Evolutionary conservation across 495 filamentous ascomycete species (phyloP), one percentile per base, ranked within the genome.

Genomic region (Penicillium antarcticum): DNA sequence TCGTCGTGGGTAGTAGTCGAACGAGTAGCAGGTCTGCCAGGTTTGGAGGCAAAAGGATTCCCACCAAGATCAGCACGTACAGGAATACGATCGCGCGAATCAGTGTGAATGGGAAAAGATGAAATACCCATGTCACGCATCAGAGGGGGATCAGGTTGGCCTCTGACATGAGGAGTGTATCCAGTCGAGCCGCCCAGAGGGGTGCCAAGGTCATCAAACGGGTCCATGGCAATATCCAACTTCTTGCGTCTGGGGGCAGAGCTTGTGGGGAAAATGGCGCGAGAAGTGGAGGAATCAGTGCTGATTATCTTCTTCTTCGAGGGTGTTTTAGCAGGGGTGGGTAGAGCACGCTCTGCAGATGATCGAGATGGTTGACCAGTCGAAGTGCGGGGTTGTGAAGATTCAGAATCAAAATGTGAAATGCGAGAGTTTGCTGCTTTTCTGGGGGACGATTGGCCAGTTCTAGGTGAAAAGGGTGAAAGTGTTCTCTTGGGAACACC

Each of bases 241-340:
- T 62, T 56, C 24, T 39, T 56, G 42, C 47, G 47, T 52, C 81
- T 79, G 33, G 61, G 56, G n/a, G 52, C 47, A 17, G 61, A 42
- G 43, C 75, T 76, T 12, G 83, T 76, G 34, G 81, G 77, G 63
- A 95, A 96, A 1, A 98, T 74, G 49, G 83, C 83, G 57, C 91
- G 87, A 16, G 90, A 84, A 29, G 91, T 80, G 10, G 80, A 68
- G 39, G 77, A 76, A 42, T 89, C 72, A 21, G 84, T 79, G 31
- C 73, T 72, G 48, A 79, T 72, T 4, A 80, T 70, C 6, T 82
- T 81, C 53, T 85, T 83, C 45, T 81, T 80, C 1, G 94, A 60
- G 17, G 62, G 94, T 2, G 92, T 96, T 69, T 96, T 98, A 42
- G 82, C 83, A 10, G 94, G 94, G 10, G 94, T 97, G 4, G 91